Percentiles rank a stretch among this genome's conserved stretches.
These are phyloP conservation scores for Citrus australasica DNA, from an alignment of 345 rosid species.

Conservation along the genomic window DNA sequence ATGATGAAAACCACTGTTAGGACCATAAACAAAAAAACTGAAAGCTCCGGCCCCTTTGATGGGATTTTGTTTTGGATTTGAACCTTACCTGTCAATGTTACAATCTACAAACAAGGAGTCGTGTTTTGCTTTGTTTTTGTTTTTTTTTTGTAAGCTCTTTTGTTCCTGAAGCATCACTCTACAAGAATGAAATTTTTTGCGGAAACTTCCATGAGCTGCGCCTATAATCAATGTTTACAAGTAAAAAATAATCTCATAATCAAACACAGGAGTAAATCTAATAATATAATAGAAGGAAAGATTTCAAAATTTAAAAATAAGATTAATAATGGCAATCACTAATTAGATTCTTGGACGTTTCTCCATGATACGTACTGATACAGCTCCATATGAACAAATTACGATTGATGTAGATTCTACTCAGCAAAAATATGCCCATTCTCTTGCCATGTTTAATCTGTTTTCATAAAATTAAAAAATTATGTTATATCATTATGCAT, in stretches of 20 bases:
- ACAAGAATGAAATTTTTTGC: no score
- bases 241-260: no score
- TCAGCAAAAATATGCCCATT: neutral
- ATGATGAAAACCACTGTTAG: slow-evolving; percentile 22
- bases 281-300: neutral
- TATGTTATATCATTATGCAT: no score
- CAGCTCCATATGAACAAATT: neutral
- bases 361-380: neutral
- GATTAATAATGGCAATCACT: neutral
- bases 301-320: neutral
- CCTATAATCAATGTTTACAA: no score
- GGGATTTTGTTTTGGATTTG: slow-evolving; percentile 8
- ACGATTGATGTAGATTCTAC: neutral
- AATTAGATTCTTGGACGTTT: neutral
- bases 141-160: neutral
- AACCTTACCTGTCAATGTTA: neutral
- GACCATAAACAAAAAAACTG: neutral
- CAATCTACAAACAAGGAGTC: neutral
- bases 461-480: no score
- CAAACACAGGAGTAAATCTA: neutral
- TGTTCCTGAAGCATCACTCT: neutral
- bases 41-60: neutral
- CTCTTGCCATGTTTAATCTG: neutral
- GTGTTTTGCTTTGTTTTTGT: neutral
- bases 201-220: no score